Evolutionary conservation across 768 basidiomycete species (phyloP).

Genomic region (Hypholoma sublateritium): DNA sequence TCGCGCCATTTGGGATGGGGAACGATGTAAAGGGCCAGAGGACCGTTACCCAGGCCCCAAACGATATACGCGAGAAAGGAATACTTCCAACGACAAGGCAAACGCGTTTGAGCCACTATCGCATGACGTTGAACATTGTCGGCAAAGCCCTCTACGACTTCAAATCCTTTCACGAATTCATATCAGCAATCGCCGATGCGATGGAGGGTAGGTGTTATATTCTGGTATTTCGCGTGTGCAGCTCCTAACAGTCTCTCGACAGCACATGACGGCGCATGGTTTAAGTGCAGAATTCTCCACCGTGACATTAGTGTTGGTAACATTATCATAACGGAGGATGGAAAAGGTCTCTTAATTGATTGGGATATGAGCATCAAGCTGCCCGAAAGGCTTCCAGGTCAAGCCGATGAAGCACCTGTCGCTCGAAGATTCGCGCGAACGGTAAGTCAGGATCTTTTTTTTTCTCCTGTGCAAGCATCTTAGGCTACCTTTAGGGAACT

Average conservation of each 20-base stretch:
- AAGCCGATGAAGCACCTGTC: not conserved
- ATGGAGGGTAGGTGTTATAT: conserved; percentile 8
- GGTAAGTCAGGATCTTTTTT: conserved; percentile 9
- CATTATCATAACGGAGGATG: conserved; percentile 20
- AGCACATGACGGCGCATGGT: conserved; percentile 22
- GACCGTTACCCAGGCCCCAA: not conserved
- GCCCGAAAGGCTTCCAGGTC: not conserved
- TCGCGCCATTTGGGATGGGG: conserved; percentile 21
- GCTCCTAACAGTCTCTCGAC: not conserved
- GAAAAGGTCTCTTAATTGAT: conserved; percentile 21
- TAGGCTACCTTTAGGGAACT: too few relatives aligned
- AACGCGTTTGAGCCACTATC: conserved; percentile 5
- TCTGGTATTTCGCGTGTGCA: too few relatives aligned
- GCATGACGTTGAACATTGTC: conserved; percentile 7
- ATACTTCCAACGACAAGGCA: not conserved
- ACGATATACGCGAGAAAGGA: too few relatives aligned
- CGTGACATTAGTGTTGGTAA: conserved; percentile 26
- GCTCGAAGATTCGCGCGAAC: conserved; percentile 6
- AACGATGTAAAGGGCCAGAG: conserved; percentile 18
- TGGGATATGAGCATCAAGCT: conserved; percentile 18
- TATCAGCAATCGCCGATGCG: conserved; percentile 18
- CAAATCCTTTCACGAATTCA: conserved; percentile 9
- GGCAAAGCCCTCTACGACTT: not conserved
- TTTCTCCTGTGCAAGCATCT: not conserved
- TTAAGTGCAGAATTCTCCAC: conserved; percentile 17